These are phyloP conservation scores for Boletus sp. DNA, from an alignment of 768 basidiomycete species.

Conservation along the genomic window DNA sequence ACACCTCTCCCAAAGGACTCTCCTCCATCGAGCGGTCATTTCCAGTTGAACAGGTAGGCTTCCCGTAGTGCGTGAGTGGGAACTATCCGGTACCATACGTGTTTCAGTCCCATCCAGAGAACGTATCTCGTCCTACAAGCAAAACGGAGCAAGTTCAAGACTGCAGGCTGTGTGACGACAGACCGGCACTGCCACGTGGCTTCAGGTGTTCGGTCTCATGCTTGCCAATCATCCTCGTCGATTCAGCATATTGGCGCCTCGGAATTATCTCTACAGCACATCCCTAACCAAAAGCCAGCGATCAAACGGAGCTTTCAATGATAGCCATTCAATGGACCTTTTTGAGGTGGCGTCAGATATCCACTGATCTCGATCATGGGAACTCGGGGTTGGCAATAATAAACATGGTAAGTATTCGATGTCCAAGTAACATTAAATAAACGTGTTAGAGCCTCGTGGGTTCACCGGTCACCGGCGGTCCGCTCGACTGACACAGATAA, in stretches of 20 bases:
- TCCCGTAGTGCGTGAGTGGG: neutral
- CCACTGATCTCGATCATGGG: conserved; percentile 28
- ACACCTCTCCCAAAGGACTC: conserved; percentile 76
- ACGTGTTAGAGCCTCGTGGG: conserved; percentile 34
- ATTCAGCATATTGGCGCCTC: conserved; percentile 7
- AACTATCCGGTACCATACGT: neutral
- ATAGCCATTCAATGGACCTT: neutral
- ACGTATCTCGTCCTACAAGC: neutral
- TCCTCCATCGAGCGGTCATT: conserved; percentile 53
- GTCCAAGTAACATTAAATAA: conserved; percentile 30
- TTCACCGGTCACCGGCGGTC: conserved; percentile 25
- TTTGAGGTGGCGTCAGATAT: conserved; percentile 14
- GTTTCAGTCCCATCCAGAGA: neutral
- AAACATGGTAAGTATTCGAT: conserved; percentile 16
- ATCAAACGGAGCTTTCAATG: conserved; percentile 3
- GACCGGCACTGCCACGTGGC: conserved; percentile 13
- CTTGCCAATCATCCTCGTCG: conserved; percentile 1
- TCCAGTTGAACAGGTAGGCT: neutral
- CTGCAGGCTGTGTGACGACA: conserved; percentile 1
- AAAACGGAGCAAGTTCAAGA: neutral
- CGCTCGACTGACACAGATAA: conserved; percentile 25
- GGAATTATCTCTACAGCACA: conserved; percentile 9
- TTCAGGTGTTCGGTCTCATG: neutral
- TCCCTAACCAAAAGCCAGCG: neutral
- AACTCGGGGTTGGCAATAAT: conserved; percentile 11